phyloP scores from a whole-genome alignment of 83 land plant genomes.

The Picea engelmannii region DNA sequence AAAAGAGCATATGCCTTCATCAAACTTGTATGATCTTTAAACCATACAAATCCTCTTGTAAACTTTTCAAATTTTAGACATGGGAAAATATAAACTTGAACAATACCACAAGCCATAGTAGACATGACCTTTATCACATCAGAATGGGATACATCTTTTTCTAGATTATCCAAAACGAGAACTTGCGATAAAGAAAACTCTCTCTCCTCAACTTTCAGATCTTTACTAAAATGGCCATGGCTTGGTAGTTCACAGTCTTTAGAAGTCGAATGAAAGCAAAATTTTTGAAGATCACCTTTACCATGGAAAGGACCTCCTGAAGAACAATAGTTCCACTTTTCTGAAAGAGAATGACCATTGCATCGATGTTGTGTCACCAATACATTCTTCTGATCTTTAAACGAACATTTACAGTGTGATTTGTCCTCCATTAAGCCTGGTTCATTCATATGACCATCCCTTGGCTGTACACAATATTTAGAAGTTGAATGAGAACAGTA shows the following conservation, averaged over 20 bases:
- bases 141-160: background rate
- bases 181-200: background rate
- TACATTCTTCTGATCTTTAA: background rate
- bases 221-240: background rate
- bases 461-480: no score
- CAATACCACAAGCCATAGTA: background rate
- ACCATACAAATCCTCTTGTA: conserved; percentile 6
- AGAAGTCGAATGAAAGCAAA: background rate
- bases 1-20: background rate
- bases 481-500: background rate
- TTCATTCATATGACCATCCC: background rate
- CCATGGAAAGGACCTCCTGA: no score
- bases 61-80: background rate
- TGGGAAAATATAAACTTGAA: background rate
- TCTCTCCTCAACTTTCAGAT: background rate
- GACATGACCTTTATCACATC: background rate
- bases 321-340: background rate
- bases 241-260: background rate
- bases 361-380: background rate
- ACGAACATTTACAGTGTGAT: background rate
- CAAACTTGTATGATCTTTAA: conserved; percentile 11
- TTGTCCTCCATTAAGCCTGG: background rate
- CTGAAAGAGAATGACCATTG: background rate
- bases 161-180: conserved; percentile 1
- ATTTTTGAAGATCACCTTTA: no score